These are phyloP conservation scores for Penicillium canariense DNA, from an alignment of 495 filamentous ascomycete genomes.

Conservation along the genomic window DNA sequence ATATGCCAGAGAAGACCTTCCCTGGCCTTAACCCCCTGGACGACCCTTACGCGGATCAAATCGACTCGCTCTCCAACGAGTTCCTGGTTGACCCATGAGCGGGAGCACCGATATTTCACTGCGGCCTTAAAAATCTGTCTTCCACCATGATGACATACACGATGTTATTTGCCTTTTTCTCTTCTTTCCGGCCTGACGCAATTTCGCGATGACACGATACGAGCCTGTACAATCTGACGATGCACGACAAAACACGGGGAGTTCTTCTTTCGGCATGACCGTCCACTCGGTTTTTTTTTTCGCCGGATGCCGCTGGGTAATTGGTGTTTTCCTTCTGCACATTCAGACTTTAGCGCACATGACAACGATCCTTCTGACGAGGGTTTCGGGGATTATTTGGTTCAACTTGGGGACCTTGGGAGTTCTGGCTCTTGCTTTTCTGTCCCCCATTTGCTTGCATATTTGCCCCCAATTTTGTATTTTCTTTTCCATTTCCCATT, in stretches of 20 bases:
- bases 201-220: constrained; percentile 24
- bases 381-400: not conserved
- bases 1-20: constrained; percentile 37
- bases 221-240: constrained; percentile 31
- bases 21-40: constrained; percentile 27
- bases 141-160: constrained; percentile 18
- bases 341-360: constrained; percentile 12
- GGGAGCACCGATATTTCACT: not conserved
- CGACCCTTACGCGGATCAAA: constrained; percentile 36
- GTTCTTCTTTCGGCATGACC: constrained; percentile 20
- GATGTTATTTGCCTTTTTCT: constrained; percentile 8
- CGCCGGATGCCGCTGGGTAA: not conserved
- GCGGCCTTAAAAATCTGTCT: constrained; percentile 2
- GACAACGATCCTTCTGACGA: constrained; percentile 1
- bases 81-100: constrained; percentile 28
- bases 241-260: constrained; percentile 15
- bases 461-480: not conserved
- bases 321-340: constrained; percentile 6
- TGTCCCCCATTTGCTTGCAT: constrained; percentile 7
- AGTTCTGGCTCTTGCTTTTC: constrained; percentile 8
- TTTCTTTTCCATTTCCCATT: constrained; percentile 3
- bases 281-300: constrained; percentile 1
- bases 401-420: constrained; percentile 10
- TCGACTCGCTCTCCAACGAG: constrained; percentile 28
- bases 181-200: constrained; percentile 18